A percentile compares a stretch with the other conserved stretches of the same genome.
Evolutionary conservation across 2,329 filamentous ascomycete genomes (phyloP).

Genomic region (Colletotrichum paranaense): DNA sequence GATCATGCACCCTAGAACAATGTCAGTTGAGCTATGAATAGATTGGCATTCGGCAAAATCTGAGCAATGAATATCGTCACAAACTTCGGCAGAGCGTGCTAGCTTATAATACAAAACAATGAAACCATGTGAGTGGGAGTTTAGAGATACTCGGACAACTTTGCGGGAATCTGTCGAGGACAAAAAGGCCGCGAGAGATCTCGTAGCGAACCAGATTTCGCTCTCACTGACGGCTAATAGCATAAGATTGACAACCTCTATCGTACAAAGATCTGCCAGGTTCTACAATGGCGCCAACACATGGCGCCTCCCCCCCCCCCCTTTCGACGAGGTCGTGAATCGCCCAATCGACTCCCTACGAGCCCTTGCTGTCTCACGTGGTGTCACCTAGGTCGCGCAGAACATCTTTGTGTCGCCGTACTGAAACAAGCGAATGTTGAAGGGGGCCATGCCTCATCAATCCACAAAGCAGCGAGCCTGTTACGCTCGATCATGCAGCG

Average conservation of each 20-base stretch:
- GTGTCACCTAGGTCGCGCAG: constrained; percentile 1
- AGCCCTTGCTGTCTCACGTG: constrained; percentile 1
- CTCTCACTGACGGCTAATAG: constrained; percentile 1
- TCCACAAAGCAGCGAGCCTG: background rate
- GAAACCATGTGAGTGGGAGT: background rate
- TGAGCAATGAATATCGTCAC: background rate
- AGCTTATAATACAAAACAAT: background rate
- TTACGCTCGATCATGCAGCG: constrained; percentile 28
- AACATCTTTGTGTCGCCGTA: constrained; percentile 5
- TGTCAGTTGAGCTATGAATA: background rate
- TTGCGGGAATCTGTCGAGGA: background rate
- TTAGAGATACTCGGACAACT: background rate
- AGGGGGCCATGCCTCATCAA: background rate
- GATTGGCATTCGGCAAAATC: background rate
- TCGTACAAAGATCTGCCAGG: constrained; percentile 19
- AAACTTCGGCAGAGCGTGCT: background rate
- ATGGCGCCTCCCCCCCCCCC: background rate
- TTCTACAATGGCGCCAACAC: background rate
- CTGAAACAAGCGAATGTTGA: background rate
- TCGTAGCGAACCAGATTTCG: constrained; percentile 1
- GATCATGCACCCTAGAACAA: background rate
- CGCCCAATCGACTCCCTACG: background rate
- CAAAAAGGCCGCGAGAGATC: background rate
- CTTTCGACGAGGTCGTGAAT: background rate
- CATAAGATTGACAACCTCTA: background rate